These are phyloP conservation scores for Rhododendron kiyosumense DNA, from an alignment of 148 eudicot genomes.

Conservation along the genomic window DNA sequence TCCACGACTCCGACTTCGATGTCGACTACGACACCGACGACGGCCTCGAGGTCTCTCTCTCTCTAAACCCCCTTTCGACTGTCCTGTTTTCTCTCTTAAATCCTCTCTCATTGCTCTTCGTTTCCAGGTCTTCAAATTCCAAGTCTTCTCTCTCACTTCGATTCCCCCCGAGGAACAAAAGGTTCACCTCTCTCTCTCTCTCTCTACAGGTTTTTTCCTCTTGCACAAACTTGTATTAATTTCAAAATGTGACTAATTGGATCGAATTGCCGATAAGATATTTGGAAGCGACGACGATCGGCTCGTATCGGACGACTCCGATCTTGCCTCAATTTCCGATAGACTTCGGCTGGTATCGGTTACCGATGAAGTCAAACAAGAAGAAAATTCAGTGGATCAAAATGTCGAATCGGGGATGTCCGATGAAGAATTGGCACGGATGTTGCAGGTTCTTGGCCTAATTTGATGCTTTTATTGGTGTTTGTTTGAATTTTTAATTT, in stretches of 20 bases:
- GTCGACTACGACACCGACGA: slow-evolving; percentile 86
- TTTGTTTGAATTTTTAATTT: too few species aligned
- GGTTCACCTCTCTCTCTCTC: slow-evolving; percentile 19
- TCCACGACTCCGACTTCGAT: slow-evolving; percentile 61
- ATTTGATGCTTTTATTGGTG: not conserved
- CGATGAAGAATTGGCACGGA: slow-evolving; percentile 83
- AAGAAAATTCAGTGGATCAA: slow-evolving; percentile 15
- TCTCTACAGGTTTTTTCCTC: not conserved
- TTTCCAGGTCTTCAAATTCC: slow-evolving; percentile 77
- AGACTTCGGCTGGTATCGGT: slow-evolving; percentile 59
- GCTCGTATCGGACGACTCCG: slow-evolving; percentile 53
- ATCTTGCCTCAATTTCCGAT: slow-evolving; percentile 50
- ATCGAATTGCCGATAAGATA: slow-evolving; percentile 33
- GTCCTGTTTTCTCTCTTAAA: not conserved
- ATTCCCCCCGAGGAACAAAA: slow-evolving; percentile 86
- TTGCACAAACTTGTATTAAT: not conserved
- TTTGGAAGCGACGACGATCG: slow-evolving; percentile 43
- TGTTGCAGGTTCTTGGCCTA: slow-evolving; percentile 62
- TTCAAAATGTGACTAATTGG: not conserved
- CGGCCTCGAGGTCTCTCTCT: slow-evolving; percentile 65
- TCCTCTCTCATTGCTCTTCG: not conserved
- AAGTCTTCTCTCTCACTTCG: slow-evolving; percentile 90
- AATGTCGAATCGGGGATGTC: slow-evolving; percentile 37
- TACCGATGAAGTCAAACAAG: slow-evolving; percentile 29
- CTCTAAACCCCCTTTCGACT: not conserved